Conservation (phyloP, 495 filamentous ascomycete species). For the Cercophora sp. region DNA sequence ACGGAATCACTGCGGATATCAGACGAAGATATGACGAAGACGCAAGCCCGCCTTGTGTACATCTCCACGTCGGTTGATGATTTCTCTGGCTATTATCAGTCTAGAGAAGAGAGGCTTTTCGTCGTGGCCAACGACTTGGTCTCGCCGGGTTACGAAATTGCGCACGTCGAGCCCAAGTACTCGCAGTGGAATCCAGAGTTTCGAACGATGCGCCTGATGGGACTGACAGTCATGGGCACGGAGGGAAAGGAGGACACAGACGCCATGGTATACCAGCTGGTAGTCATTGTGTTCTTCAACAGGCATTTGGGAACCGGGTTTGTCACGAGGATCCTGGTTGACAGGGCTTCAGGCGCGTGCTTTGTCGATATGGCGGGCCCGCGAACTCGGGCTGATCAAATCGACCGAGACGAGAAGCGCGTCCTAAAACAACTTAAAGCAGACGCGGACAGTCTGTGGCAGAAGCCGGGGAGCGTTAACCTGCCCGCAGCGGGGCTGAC, state of each 20-base stretch:
- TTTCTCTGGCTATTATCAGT: neutral
- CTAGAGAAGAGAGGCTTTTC: neutral
- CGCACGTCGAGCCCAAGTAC: neutral
- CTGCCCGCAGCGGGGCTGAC: neutral
- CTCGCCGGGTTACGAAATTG: neutral
- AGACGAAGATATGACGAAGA: neutral
- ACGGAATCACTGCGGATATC: neutral
- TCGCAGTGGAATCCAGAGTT: neutral
- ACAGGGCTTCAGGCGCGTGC: neutral
- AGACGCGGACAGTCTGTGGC: neutral
- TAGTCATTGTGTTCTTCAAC: neutral
- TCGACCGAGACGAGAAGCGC: neutral
- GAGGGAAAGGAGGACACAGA: neutral
- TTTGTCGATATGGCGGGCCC: neutral
- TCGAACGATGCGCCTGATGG: neutral
- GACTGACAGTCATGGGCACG: neutral
- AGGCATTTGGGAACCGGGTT: neutral
- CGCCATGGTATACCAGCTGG: neutral
- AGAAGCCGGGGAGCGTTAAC: neutral
- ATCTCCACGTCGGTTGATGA: neutral
- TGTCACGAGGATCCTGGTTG: neutral
- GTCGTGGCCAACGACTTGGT: neutral
- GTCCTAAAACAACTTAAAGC: neutral
- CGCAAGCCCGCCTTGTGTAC: neutral
- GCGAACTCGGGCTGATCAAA: neutral